Base-by-base conservation (phyloP, 164 flowering plant genomes). In the Vitis amurensis region DNA sequence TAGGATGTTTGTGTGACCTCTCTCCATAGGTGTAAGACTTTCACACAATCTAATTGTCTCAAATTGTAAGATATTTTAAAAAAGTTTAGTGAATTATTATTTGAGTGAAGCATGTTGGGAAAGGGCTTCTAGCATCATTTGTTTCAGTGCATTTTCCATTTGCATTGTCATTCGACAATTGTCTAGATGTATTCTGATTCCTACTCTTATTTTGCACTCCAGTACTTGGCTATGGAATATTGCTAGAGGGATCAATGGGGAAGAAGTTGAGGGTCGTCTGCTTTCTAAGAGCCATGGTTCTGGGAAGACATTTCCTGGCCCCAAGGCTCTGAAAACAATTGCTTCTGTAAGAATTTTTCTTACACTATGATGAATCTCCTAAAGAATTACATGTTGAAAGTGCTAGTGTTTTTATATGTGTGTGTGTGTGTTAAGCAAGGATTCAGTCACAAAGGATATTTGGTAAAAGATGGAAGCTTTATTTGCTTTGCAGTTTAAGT, bases 271-370 rank as follows among this genome's bases (percentile, higher is more conserved):
- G 78, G 92, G 85, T 16, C 97, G 98, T 66, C 89, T 91, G 71
- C 94, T 95, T 73, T 91, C 99, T 61, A 92, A 92, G 68, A 95
- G 99, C 74, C 99, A 95, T 88, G 99, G 98, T 73, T 84, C 93
- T 79, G 98, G 98, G 75, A 95, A 95, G 79, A 84, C 91, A 74
- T 95, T 93, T 83, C 91, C 97, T 73, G 98, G 99, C 37, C 96
- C 86, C 70, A 81, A 78, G 52, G 92, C 96, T 73, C 80, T 95
- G 77, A 92, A 77, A 79, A 86, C 85, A 17, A 69, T 89, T 73
- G 69, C 80, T 79, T 77, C 90, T 69, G 99, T 95, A 84, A 79
- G 91, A 58, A 58, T n/a, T 63, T 44, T 52, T 65, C 52, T 6
- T 37, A 37, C 4, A 2, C 44, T 37, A 37, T 3, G 44, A 37